phyloP scores from a whole-genome alignment of 1,284 basidiomycete species.

The Lignosus rhinocerotis region DNA sequence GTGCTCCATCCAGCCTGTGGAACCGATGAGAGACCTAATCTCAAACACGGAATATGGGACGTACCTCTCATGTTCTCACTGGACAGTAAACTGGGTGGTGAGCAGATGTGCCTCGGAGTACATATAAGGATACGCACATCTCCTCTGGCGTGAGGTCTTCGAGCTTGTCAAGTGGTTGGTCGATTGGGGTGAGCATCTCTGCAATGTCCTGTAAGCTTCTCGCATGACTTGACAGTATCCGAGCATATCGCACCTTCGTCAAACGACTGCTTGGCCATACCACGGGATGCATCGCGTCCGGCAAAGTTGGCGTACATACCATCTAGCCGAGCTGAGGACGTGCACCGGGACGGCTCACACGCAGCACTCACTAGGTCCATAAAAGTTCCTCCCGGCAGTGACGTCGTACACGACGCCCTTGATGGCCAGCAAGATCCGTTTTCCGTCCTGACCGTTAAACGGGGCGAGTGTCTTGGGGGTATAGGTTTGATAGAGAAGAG shows the following conservation, averaged over 20 bases:
- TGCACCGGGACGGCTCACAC: not conserved
- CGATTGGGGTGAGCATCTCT: constrained; percentile 91
- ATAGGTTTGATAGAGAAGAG: constrained; percentile 73
- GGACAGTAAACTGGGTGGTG: not conserved
- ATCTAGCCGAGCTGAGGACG: constrained; percentile 44
- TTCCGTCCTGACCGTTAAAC: constrained; percentile 68
- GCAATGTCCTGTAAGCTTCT: constrained; percentile 1
- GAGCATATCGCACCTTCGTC: constrained; percentile 65
- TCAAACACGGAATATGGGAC: not conserved
- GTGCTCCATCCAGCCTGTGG: constrained; percentile 83
- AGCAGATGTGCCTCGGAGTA: constrained; percentile 9
- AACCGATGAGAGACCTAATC: not conserved
- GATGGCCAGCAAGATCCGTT: constrained; percentile 84
- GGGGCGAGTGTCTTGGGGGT: constrained; percentile 72
- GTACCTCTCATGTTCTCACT: constrained; percentile 89
- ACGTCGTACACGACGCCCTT: constrained; percentile 91
- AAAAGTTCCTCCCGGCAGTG: constrained; percentile 84
- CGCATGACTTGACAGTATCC: not conserved
- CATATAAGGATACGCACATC: constrained; percentile 57
- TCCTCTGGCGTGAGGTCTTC: constrained; percentile 78
- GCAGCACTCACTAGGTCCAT: constrained; percentile 74
- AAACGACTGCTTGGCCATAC: constrained; percentile 97
- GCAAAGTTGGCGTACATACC: constrained; percentile 98
- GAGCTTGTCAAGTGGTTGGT: constrained; percentile 85
- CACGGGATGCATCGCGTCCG: constrained; percentile 89